Percentiles rank a stretch among this genome's conserved stretches.
These are phyloP conservation scores for Trichomonas vaginalis DNA, from an alignment of 208 protist species.

Conservation along the genomic window DNA sequence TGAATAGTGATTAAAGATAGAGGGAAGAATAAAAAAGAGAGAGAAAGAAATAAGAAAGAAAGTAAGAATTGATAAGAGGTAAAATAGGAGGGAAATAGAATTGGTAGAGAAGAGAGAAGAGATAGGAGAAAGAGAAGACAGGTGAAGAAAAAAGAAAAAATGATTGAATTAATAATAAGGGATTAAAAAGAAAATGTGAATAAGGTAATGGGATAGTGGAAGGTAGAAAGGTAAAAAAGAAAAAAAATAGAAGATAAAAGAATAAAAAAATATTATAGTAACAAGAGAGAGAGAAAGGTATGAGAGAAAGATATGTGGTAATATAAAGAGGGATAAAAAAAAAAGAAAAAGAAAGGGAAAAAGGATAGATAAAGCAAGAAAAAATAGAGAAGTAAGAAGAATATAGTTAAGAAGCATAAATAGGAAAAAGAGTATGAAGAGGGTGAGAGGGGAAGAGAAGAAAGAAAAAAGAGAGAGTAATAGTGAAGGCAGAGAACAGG, in stretches of 20 bases:
- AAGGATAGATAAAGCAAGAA: not conserved
- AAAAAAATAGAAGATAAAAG: not conserved
- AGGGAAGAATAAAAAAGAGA: not conserved
- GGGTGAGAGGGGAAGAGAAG: too few relatives aligned
- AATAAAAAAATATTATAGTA: not conserved
- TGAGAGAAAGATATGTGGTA: not conserved
- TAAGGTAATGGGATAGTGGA: not conserved
- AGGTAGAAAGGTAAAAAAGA: not conserved
- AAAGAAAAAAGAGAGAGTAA: too few relatives aligned
- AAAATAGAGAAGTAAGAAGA: not conserved
- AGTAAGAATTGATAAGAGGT: not conserved
- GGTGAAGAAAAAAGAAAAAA: not conserved
- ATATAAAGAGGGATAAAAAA: not conserved
- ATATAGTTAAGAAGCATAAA: not conserved
- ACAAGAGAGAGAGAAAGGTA: not conserved
- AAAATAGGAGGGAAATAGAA: not conserved
- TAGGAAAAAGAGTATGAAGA: too few relatives aligned
- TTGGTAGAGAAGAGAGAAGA: not conserved
- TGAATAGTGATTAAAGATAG: not conserved
- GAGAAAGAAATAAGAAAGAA: not conserved
- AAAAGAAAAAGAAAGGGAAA: not conserved
- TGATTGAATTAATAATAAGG: not conserved
- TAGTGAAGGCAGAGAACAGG: too few relatives aligned
- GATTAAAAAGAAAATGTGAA: not conserved
- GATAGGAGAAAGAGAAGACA: not conserved